A percentile compares a stretch with the other conserved stretches of the same genome.
Evolutionary conservation across 202 grass and related monocot species (phyloP).

Genomic region (Zoysia matrella): DNA sequence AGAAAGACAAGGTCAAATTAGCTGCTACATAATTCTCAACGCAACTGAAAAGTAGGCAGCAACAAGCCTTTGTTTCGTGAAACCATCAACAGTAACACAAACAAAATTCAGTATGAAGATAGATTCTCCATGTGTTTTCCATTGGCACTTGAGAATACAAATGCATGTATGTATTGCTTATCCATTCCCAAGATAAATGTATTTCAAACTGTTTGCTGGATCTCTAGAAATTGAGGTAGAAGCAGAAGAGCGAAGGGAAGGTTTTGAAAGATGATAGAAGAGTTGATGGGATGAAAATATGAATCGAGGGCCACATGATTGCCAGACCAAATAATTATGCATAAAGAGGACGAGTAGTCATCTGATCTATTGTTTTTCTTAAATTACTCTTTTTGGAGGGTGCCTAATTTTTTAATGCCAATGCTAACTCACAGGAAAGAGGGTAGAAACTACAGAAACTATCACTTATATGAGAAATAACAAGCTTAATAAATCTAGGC

Average conservation of each 20-base stretch:
- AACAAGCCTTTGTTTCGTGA: not conserved
- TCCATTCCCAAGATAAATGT: not conserved
- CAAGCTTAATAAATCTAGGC: not conserved
- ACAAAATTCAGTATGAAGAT: conserved; percentile 4
- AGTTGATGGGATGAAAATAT: not conserved
- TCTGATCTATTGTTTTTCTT: not conserved
- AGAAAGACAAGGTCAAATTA: conserved; percentile 37
- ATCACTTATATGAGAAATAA: not conserved
- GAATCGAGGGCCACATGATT: not conserved
- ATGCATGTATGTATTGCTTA: conserved; percentile 5
- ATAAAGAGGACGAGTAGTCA: not conserved
- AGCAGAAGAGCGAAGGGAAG: not conserved
- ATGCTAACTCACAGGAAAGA: not conserved
- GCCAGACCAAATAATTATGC: not conserved
- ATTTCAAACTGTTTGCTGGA: not conserved
- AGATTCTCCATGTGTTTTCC: not conserved
- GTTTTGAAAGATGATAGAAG: not conserved
- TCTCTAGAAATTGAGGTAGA: not conserved
- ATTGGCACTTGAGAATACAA: not conserved
- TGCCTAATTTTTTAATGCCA: not conserved
- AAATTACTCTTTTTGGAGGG: not conserved
- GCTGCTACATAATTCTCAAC: not conserved
- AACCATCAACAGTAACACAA: conserved; percentile 9
- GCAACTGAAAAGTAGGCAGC: conserved; percentile 13
- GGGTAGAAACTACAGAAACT: not conserved